phyloP scores from a whole-genome alignment of 2,329 filamentous ascomycete genomes.

The Sclerotinia borealis region DNA sequence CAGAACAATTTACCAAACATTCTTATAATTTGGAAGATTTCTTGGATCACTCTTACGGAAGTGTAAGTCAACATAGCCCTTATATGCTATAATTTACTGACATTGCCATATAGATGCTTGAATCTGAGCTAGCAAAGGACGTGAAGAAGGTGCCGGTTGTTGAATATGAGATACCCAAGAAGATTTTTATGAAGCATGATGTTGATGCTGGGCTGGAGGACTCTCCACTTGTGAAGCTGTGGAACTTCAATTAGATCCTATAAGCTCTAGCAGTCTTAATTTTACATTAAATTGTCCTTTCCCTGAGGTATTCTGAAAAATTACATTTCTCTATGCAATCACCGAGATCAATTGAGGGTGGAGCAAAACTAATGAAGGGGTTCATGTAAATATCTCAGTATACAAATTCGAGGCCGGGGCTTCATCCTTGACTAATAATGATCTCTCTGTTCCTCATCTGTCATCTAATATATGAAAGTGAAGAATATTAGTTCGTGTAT shows the following conservation, averaged over 20 bases:
- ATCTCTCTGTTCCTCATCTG: neutral
- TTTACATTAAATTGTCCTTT: neutral
- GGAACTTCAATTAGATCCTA: constrained; percentile 44
- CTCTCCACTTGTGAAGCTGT: constrained; percentile 52
- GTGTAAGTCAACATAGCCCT: constrained; percentile 45
- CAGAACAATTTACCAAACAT: constrained; percentile 95
- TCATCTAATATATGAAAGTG: neutral
- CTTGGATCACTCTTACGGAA: constrained; percentile 85
- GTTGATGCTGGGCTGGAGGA: constrained; percentile 43
- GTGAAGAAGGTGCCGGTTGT: constrained; percentile 82
- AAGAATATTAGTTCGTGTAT: neutral
- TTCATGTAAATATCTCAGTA: neutral
- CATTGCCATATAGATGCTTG: constrained; percentile 56
- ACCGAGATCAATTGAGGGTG: constrained; percentile 13
- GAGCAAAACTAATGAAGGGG: constrained; percentile 7
- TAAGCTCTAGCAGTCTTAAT: neutral
- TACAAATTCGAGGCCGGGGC: neutral
- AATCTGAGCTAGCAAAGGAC: constrained; percentile 75
- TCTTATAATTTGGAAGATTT: constrained; percentile 96
- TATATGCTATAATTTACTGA: constrained; percentile 30
- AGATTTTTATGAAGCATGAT: constrained; percentile 40
- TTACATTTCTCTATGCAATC: constrained; percentile 8
- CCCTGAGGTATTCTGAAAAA: neutral
- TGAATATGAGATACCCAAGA: constrained; percentile 79
- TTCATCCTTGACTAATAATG: neutral